Evolutionary conservation across 2,329 filamentous ascomycete species (phyloP).

Genomic region (Sporothrix schenckii): DNA sequence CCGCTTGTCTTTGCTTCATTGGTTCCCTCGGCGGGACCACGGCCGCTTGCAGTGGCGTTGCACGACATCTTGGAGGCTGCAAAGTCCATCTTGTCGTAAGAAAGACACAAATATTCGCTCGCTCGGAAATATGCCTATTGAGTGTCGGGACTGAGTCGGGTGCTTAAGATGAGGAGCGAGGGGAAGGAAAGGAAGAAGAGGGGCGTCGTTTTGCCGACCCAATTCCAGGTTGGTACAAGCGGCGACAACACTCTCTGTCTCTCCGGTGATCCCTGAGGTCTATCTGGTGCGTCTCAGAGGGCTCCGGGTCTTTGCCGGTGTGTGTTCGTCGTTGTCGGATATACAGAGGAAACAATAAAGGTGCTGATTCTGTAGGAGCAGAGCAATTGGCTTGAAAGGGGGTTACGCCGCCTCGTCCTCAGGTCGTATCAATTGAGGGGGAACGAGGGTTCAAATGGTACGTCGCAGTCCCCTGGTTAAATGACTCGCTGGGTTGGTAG

Average conservation of each 20-base stretch:
- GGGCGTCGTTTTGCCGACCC: background rate
- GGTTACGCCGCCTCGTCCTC: background rate
- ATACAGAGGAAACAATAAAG: background rate
- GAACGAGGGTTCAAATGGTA: constrained; percentile 2
- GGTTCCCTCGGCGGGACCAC: constrained; percentile 40
- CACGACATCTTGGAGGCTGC: constrained; percentile 35
- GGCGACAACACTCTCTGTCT: constrained; percentile 7
- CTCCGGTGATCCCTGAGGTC: background rate
- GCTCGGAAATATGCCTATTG: constrained; percentile 3
- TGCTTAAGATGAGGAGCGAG: constrained; percentile 8
- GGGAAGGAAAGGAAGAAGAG: background rate
- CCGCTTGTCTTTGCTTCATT: constrained; percentile 48
- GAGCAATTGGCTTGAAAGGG: background rate
- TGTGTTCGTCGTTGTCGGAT: background rate
- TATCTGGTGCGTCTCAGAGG: background rate
- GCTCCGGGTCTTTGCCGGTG: background rate
- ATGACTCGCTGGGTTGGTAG: constrained; percentile 11
- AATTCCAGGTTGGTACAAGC: background rate
- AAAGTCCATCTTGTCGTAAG: constrained; percentile 31
- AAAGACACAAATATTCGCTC: background rate
- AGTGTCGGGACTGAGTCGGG: background rate
- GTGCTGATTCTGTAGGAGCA: background rate
- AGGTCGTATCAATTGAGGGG: background rate
- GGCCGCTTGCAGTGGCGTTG: constrained; percentile 32
- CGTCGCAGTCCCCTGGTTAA: constrained; percentile 4